Conservation (phyloP, 2,329 filamentous ascomycete species). For the Atkinsonella hypoxylon region DNA sequence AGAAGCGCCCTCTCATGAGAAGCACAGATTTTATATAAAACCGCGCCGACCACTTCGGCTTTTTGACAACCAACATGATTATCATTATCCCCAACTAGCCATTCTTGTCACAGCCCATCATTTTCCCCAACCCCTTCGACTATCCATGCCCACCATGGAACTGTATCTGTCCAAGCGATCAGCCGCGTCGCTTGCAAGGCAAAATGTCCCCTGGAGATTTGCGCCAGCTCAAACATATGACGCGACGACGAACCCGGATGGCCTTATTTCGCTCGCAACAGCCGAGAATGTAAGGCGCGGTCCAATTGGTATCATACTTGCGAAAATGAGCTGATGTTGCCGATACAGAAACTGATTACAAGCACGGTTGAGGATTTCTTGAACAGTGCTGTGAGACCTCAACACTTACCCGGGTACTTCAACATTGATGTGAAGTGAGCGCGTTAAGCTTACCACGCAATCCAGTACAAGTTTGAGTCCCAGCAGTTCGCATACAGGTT, state of each 20-base stretch:
- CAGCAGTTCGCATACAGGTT: constrained; percentile 25
- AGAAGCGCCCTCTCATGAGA: too few species aligned
- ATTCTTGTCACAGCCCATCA: too few species aligned
- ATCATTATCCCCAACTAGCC: too few species aligned
- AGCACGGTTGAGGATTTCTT: constrained; percentile 18
- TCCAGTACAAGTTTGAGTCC: constrained; percentile 16
- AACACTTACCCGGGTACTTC: too few species aligned
- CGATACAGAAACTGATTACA: constrained; percentile 26
- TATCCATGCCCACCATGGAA: constrained; percentile 3
- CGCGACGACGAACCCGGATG: constrained; percentile 23
- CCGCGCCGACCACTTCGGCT: too few species aligned
- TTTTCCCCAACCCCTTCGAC: not conserved
- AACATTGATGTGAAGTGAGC: too few species aligned
- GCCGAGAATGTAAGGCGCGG: constrained; percentile 30
- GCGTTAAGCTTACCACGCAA: too few species aligned
- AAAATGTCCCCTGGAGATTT: constrained; percentile 22
- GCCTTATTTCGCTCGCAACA: constrained; percentile 34
- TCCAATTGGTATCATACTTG: too few species aligned
- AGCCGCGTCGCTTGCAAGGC: constrained; percentile 12
- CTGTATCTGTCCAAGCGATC: constrained; percentile 14
- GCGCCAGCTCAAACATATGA: constrained; percentile 24
- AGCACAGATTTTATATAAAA: too few species aligned
- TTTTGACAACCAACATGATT: too few species aligned
- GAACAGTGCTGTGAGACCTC: constrained; percentile 17
- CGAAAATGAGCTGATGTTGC: too few species aligned